Base-by-base conservation (phyloP, 2,329 filamentous ascomycete species). In the Fusarium drepaniforme region DNA sequence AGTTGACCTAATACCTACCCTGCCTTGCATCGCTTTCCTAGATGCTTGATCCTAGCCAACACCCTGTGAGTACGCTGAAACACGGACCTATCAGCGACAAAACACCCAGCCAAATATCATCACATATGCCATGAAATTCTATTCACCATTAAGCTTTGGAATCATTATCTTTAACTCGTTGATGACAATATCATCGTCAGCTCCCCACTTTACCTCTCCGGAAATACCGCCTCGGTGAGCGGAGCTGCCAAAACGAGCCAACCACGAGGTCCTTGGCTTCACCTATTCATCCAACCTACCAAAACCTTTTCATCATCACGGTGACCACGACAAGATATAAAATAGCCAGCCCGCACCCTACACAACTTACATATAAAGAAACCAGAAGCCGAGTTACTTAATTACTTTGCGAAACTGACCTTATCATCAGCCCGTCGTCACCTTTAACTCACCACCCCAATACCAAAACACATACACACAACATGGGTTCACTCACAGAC, bases 401-500 rank as follows among this genome's bases (percentile, higher is more conserved):
- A 33, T 18, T 53, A 21, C 15, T n/a, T 15, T 30, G 4, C 25
- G 42, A 35, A 37, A 56, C 16, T 25, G 11, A 28, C 18, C 49
- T 53, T 30, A 53, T 42, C 53, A 58, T 49, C 18, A 28, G 53
- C 18, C 21, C 12, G n/a, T 58, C 12, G n/a, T 58, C 38, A 28
- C 23, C 15, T 35, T 33, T 21, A 16, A 53, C 28, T 37, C 37
- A 25, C 35, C n/a, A 57, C 11, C 23, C 35, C 25, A 62, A 35
- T 23, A 42, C 53, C 33, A 38, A 16, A 35, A 23, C 18, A 25
- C 30, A 57, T 40, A 38, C 35, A 65, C n/a, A 67, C 57, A 80
- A 21, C 38, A 84, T 84, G 83, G 81, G 78, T 21, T 83, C 83
- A 18, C 78, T 77, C 66, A 80, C 81, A 33, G 78, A 81, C 60